Evolutionary conservation across 352 stramenopile species (phyloP), one percentile per base, ranked within the genome.

Genomic region (Lagenidium giganteum): DNA sequence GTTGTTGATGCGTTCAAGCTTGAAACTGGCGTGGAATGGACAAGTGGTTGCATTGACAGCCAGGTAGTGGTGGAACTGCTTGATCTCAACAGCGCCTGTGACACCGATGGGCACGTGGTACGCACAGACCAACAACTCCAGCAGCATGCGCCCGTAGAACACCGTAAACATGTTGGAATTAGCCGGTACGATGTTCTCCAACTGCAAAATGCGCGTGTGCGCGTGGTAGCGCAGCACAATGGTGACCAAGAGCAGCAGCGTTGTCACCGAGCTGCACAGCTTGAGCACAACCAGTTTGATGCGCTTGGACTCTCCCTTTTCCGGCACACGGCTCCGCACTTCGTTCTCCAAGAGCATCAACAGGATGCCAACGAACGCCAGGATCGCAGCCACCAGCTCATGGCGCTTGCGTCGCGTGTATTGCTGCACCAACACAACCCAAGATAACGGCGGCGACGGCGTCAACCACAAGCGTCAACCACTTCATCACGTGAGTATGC

Each of bases 331-430:
- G 8, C 36, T 67, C 8, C 82, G 21, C 8, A 79, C 50, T 30
- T 88, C 72, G 43, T 86, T 88, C 43, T 85, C 62, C n/a, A 47
- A 58, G 4, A 89, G 65, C 77, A 89, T 89, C 22, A 89, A 31
- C 14, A 74, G 26, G 8, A 89, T 50, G 8, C 77, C 77, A 1
- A 70, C 14, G 1, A 83, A 50, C 13, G 49, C 76, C 1, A 81
- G 24, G 9, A 54, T 48, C 17, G 72, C 86, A 0, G 68, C 62
- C n/a, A 42, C 34, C n/a, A 83, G 52, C 30, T 87, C 73, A 52
- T 64, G 82, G 8, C 51, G 63, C 2, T 65, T 60, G 16, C 76
- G 63, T 3, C 51, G 50, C 7, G 42, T 55, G 21, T 83, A 87
- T 57, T 81, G 67, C 69, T 84, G 48, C 31, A 50, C n/a, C n/a